Percentiles rank a stretch among this genome's conserved stretches.
These are phyloP conservation scores for Eucalyptus regnans DNA, from an alignment of 345 rosid genomes.

Conservation along the genomic window DNA sequence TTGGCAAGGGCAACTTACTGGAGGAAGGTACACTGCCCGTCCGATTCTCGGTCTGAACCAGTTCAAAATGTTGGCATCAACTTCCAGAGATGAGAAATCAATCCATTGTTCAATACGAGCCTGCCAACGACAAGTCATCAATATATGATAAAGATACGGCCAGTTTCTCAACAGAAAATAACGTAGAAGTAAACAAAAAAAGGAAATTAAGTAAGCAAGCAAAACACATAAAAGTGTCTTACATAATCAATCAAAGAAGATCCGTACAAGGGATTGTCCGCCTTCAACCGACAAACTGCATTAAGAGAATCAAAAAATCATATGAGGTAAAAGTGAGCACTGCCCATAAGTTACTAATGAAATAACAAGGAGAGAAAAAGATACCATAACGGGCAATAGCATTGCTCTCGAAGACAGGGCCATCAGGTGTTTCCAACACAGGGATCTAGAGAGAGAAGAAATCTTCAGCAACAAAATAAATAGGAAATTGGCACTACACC, in stretches of 20 bases:
- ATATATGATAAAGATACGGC: background rate
- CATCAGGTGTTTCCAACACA: constrained; percentile 91
- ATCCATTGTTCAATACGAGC: constrained; percentile 94
- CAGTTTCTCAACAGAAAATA: background rate
- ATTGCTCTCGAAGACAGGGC: constrained; percentile 90
- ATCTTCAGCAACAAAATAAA: background rate
- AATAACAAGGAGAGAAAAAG: background rate
- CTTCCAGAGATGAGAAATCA: constrained; percentile 69
- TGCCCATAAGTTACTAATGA: background rate
- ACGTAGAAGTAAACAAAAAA: background rate
- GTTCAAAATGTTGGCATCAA: constrained; percentile 43
- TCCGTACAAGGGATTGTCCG: constrained; percentile 52
- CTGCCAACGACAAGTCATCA: constrained; percentile 18
- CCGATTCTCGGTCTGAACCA: constrained; percentile 72
- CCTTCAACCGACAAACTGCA: constrained; percentile 62
- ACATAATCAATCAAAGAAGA: constrained; percentile 66
- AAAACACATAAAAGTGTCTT: constrained; percentile 1
- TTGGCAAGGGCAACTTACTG: constrained; percentile 26
- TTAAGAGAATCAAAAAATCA: background rate
- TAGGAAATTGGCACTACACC: background rate
- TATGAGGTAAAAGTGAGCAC: background rate
- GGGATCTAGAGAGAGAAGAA: constrained; percentile 45
- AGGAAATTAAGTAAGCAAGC: background rate
- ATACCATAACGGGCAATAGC: constrained; percentile 90
- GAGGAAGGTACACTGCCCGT: constrained; percentile 45